phyloP scores from a whole-genome alignment of 257 asterid species.

The Primulina tabacum region DNA sequence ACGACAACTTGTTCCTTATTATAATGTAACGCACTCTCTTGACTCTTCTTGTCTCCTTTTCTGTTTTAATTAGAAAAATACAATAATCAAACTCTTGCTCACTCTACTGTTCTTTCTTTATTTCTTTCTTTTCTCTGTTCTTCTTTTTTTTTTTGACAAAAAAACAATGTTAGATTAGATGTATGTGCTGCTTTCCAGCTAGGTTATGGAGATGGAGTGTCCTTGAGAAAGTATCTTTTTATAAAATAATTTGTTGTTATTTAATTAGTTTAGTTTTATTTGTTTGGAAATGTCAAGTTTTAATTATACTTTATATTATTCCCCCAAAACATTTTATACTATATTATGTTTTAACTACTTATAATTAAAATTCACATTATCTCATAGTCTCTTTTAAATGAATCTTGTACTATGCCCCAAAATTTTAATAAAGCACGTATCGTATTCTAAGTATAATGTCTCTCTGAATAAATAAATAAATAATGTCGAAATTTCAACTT shows the following conservation, averaged over 20 bases:
- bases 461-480: no score
- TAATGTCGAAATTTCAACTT: no score
- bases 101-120: neutral
- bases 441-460: no score
- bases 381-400: no score
- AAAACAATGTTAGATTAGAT: neutral
- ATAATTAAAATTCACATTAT: no score
- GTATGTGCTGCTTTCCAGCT: conserved; percentile 38
- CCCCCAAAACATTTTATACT: no score
- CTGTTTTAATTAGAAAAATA: conserved; percentile 21
- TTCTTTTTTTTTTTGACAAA: no score
- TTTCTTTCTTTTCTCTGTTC: neutral
- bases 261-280: neutral
- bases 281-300: no score
- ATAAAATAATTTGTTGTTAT: neutral
- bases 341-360: no score
- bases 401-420: no score
- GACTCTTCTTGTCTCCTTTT: conserved; percentile 12
- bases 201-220: neutral
- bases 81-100: conserved; percentile 18
- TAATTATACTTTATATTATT: no score
- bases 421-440: no score
- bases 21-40: conserved; percentile 31
- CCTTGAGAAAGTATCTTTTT: neutral
- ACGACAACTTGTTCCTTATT: conserved; percentile 39